Base-by-base conservation (phyloP, 1,139 yeast species). In the Trichomonascaceae sp. region DNA sequence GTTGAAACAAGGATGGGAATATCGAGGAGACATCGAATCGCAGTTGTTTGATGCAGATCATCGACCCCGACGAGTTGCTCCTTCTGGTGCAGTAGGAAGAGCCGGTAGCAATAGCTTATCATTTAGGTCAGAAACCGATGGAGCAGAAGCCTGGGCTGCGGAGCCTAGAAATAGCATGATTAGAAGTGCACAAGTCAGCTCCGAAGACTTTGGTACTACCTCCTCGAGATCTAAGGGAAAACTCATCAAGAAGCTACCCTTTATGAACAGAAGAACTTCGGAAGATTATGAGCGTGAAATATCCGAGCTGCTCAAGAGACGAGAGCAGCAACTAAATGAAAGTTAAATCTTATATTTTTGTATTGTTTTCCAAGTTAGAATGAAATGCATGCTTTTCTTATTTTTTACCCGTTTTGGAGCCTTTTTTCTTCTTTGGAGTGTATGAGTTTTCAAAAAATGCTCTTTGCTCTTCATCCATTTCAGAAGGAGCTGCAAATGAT, bases 1-100 rank as follows among this genome's bases (percentile, higher is more conserved):
- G 59, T 75, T 93, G 66, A 75, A 78, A 52, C 95, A 87, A 66
- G 87, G 96, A 1, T 89, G 96, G 97, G 55, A 59, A 17, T 52
- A 51, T 18, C 60, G 58, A 18, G 57, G 55, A 10, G 57, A 55
- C 45, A 45, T 47, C 12, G 57, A 55, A 24, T 44, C 49, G 8
- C 17, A 22, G 12, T 20, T 50, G 27, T 43, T 50, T 17, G 32
- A 32, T 18, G 30, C 45, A n/a, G 36, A 32, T 7, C 30, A 24
- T 17, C 20, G n/a, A 12, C 44, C 43, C 19, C 39, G 47, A 32
- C 24, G 39, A 8, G 30, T 20, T 20, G 45, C 20, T 17, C 22
- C 22, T n/a, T 43, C 22, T 43, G 45, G 45, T 43, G 43, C 30
- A 15, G 22, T 30, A 6, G 48, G 38, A 12, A 45, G 49, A 32